A percentile compares a stretch with the other conserved stretches of the same genome.
Conservation (phyloP, 2,329 filamentous ascomycete species). For the Talaromyces sp. region DNA sequence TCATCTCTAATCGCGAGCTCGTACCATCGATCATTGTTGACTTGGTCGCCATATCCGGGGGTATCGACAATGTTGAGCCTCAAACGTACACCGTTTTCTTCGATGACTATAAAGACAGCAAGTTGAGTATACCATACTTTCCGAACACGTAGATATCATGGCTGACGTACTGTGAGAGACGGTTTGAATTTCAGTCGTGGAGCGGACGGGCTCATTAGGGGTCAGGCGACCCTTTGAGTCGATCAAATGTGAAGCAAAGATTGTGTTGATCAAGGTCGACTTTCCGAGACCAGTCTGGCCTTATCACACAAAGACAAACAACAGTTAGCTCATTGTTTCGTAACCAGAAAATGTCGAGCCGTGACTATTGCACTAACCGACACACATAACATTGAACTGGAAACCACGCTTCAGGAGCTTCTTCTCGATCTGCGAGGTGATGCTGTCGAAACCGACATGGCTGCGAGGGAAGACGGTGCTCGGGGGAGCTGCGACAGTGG, state of each 20-base stretch:
- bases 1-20: background rate
- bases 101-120: conserved; percentile 61
- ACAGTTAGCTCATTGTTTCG: background rate
- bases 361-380: conserved; percentile 65
- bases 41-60: conserved; percentile 94
- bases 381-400: conserved; percentile 99
- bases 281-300: conserved; percentile 98
- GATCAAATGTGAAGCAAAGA: conserved; percentile 98
- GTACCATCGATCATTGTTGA: conserved; percentile 97
- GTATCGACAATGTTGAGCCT: conserved; percentile 99
- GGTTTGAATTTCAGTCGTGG: conserved; percentile 95
- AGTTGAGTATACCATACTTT: conserved; percentile 20
- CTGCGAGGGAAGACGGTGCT: conserved; percentile 76
- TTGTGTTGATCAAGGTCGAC: conserved; percentile 99
- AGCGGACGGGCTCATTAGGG: conserved; percentile 88
- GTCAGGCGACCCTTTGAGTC: conserved; percentile 95
- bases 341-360: background rate
- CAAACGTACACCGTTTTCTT: conserved; percentile 97
- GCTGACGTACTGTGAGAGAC: conserved; percentile 72
- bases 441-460: conserved; percentile 99
- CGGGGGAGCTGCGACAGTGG: conserved; percentile 44
- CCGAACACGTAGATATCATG: conserved; percentile 1
- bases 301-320: conserved; percentile 37
- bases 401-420: conserved; percentile 99
- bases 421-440: conserved; percentile 98